Evolutionary conservation across 345 rosid genomes (phyloP).

Genomic region (Carallia brachiata): DNA sequence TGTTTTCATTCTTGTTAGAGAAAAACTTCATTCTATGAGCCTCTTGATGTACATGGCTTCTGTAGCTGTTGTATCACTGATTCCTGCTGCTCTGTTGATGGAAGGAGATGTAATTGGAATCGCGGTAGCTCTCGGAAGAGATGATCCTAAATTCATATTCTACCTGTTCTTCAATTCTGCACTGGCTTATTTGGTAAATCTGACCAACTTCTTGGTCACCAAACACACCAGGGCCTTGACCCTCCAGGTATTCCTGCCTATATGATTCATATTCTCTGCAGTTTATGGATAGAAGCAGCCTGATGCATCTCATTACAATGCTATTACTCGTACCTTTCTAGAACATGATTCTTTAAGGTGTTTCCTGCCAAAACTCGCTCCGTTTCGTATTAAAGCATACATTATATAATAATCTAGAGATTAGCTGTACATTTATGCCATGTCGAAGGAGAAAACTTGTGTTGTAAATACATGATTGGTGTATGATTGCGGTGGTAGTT

Average conservation of each 20-base stretch:
- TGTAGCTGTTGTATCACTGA: slow-evolving; percentile 39
- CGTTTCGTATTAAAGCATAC: not conserved
- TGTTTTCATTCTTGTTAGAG: slow-evolving; percentile 21
- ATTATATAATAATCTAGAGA: not conserved
- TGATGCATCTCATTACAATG: not conserved
- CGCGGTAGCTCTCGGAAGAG: slow-evolving; percentile 38
- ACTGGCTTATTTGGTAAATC: slow-evolving; percentile 44
- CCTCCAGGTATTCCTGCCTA: slow-evolving; percentile 35
- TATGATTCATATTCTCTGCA: not conserved
- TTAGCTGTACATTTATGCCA: not conserved
- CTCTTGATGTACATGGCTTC: slow-evolving; percentile 56
- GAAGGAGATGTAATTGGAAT: slow-evolving; percentile 41
- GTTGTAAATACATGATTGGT: too few relatives aligned
- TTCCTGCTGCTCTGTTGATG: slow-evolving; percentile 34
- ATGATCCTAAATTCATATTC: slow-evolving; percentile 35
- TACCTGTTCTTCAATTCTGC: slow-evolving; percentile 43
- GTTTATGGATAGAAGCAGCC: not conserved
- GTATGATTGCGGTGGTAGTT: not conserved
- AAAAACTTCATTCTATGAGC: slow-evolving; percentile 50
- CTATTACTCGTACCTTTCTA: not conserved
- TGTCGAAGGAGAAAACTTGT: not conserved
- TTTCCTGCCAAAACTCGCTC: not conserved
- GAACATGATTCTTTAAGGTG: not conserved
- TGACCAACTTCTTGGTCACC: slow-evolving; percentile 46
- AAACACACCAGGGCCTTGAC: slow-evolving; percentile 52